Base-by-base conservation (phyloP, 179 eudicot genomes). In the Beta corolliflora region DNA sequence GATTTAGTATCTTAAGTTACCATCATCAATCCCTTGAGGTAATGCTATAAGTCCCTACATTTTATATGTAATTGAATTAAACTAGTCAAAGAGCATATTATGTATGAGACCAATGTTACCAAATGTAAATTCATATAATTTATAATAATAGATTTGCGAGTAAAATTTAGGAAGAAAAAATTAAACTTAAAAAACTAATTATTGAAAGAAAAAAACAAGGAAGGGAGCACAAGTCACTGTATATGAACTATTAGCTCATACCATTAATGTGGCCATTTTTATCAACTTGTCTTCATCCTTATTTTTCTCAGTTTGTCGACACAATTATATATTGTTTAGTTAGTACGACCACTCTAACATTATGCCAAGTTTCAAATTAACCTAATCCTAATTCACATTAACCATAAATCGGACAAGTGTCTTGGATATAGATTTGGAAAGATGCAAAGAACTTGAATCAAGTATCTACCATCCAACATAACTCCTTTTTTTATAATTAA, bases 371-470 rank as follows among this genome's bases (percentile, higher is more conserved):
- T 23, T 72, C 44, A 72, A 6, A 72, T 71, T 72, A 50, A 31
- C 76, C 76, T 71, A 72, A 72, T 72, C 61, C 60, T 12, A 23
- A 50, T 58, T 72, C 11, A 1, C 11, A 25, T 52, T 50, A 50
- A 72, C 19, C 45, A 68, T 52, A 23, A 52, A 72, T 5, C 14
- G 6, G 58, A 72, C 77, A 75, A 75, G 66, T 56, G 65, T 75
- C 25, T 18, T 18, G 11, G 2, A 29, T 46, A 56, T 74, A 74
- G 77, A 73, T 73, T 21, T 73, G 63, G 77, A 54, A 73, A 55
- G 65, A 74, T 55, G 46, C 77, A 31, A 74, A 74, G 52, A 68
- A 68, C 72, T 68, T 68, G 72, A 44, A 36, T 41, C 50, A 69
- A 16, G 66, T 56, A 75, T 56, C 50, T 75, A 75, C 63, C 63